Evolutionary conservation across 768 basidiomycete genomes (phyloP), one percentile per base, ranked within the genome.

Genomic region (Pulveroboletus frians): DNA sequence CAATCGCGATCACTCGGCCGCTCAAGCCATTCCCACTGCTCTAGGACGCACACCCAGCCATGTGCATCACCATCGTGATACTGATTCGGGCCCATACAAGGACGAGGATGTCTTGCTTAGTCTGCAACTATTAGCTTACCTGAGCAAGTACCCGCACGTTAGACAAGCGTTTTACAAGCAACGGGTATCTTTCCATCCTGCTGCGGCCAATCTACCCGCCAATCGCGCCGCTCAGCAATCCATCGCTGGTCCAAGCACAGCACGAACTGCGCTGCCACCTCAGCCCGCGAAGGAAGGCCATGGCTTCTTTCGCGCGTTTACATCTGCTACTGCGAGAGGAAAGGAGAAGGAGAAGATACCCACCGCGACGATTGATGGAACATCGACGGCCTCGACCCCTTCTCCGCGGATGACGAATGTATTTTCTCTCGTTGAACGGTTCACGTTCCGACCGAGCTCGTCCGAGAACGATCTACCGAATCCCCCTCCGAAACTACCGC

Each of bases 131-230:
- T 77, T 99, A 1, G 96, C 96, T 3, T 98, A 99, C 64, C 76
- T 98, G 15, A 92, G 88, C 71, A 98, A 99, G 68, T 98, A 99
- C 64, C 93, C 96, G 1, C 95, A 98, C 65, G 95, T 98, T 4
- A 76, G 96, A 9, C 85, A 93, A 60, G 91, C 93, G 6, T 98
- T 99, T 64, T 96, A 98, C 66, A 90, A 92, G 64, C 85, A 83
- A 1, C 77, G 89, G 1, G 69, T 74, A n/a, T 79, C 82, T n/a
- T 91, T 90, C 66, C 88, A 89, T 59, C 88, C 88, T 0, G 88
- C 85, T 9, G 80, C 80, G 26, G 73, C 77, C 6, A 71, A 70
- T 39, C 57, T 76, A 14, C 60, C 69, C 9, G 59, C 65, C 7
- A 65, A 64, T 11, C 60, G 71, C 26, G 51, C 55, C 36, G 56